These are phyloP conservation scores for Plasmodium relictum DNA, from an alignment of 169 alveolate species.

Conservation along the genomic window DNA sequence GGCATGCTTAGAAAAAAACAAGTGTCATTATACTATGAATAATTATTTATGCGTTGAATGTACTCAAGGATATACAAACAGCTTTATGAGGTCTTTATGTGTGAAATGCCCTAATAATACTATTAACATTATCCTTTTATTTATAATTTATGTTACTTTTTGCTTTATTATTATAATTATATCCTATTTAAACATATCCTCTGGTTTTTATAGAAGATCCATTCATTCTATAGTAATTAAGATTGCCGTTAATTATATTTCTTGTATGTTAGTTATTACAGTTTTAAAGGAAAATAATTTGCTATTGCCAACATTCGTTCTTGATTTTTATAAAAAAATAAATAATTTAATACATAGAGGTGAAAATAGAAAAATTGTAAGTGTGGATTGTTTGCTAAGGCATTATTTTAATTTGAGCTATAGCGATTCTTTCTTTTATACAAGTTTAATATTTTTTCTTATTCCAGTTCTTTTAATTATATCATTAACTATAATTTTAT, in stretches of 20 bases:
- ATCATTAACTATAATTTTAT: conserved; percentile 82
- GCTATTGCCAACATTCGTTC: conserved; percentile 78
- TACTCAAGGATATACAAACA: conserved; percentile 87
- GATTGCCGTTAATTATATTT: conserved; percentile 87
- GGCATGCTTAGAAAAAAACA: conserved; percentile 85
- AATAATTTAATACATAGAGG: conserved; percentile 51
- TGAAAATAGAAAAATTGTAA: conserved; percentile 67
- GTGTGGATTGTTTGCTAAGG: conserved; percentile 88
- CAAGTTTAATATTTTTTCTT: conserved; percentile 82
- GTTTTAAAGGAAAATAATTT: conserved; percentile 83
- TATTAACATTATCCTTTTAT: conserved; percentile 74
- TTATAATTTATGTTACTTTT: conserved; percentile 80
- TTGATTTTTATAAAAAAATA: conserved; percentile 34
- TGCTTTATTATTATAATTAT: conserved; percentile 86
- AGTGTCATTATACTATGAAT: conserved; percentile 86
- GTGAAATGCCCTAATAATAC: conserved; percentile 82
- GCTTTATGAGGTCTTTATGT: conserved; percentile 84
- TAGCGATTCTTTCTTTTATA: conserved; percentile 86
- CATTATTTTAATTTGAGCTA: conserved; percentile 79
- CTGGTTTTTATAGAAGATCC: conserved; percentile 90
- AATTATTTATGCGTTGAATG: conserved; percentile 90
- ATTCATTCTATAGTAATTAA: conserved; percentile 90
- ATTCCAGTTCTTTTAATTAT: conserved; percentile 83
- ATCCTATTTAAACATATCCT: conserved; percentile 88
- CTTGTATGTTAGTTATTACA: conserved; percentile 85